Base-by-base conservation (phyloP, 345 rosid species). In the Triadica sebifera region DNA sequence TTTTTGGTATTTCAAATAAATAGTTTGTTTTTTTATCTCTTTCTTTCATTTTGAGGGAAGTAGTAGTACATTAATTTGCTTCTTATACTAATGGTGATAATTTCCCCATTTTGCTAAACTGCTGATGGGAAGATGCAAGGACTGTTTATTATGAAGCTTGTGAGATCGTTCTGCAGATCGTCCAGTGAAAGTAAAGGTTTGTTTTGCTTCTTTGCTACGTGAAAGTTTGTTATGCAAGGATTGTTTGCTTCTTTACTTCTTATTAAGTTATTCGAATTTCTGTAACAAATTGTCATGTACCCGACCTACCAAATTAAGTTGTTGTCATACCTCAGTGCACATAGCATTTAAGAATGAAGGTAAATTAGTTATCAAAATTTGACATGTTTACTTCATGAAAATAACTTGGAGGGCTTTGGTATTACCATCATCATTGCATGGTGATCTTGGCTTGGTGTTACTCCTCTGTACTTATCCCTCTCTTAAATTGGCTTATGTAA, bases 91-190 rank as follows among this genome's bases (percentile, higher is more conserved):
- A n/a, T n/a, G n/a, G n/a, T n/a, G n/a, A n/a, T n/a, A 57, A 49
- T 57, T 25, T 63, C 55, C 29, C 70, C 29, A 80, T 69, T 60
- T 81, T 85, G 81, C 74, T 79, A 92, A 97, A 79, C 72, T 65
- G 93, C 75, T 20, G 90, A 89, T 69, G 92, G 92, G 81, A 91
- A 86, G 80, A 76, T 92, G 86, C 89, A 87, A 84, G 93, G 97
- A 52, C 77, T 89, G 58, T 81, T 89, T 74, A 74, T 88, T 62
- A 87, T 91, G 95, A 92, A 87, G 90, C 98, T 92, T 47, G 97
- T 90, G 73, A 87, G 97, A 77, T 94, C 97, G 75, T 94, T 92
- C 67, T 86, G 97, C 73, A 86, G 92, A 83, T 85, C 90, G 66
- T 81, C 90, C 39, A 79, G 73, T 58, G 95, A 94, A 75, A 70